phyloP scores from a whole-genome alignment of 768 basidiomycete species.

The Leccinellum rugosiceps region DNA sequence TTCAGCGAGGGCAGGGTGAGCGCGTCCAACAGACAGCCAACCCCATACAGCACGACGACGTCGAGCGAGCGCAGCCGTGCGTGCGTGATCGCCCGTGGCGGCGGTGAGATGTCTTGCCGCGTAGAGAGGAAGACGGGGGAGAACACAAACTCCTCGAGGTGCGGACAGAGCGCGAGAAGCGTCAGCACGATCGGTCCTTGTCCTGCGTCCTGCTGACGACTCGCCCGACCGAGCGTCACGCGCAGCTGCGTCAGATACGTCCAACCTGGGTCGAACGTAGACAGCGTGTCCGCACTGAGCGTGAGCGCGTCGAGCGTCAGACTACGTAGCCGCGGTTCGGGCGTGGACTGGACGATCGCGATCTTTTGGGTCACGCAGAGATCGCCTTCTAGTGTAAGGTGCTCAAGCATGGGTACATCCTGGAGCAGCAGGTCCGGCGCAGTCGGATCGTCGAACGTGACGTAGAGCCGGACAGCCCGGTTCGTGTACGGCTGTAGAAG shows the following conservation, averaged over 20 bases:
- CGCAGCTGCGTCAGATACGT: constrained; percentile 14
- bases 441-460: constrained; percentile 12
- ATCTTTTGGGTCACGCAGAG: constrained; percentile 5
- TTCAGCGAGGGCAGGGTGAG: constrained; percentile 15
- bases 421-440: constrained; percentile 13
- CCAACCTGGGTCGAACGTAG: constrained; percentile 13
- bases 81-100: constrained; percentile 9
- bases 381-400: constrained; percentile 14
- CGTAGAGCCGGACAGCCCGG: constrained; percentile 7
- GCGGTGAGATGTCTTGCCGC: neutral
- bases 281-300: constrained; percentile 1
- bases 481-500: constrained; percentile 18
- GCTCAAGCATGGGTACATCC: constrained; percentile 17
- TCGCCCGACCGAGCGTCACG: neutral
- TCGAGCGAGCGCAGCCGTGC: constrained; percentile 8
- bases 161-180: constrained; percentile 19
- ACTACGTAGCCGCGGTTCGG: constrained; percentile 7
- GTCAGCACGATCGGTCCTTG: constrained; percentile 1
- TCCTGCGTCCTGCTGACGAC: neutral
- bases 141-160: constrained; percentile 12
- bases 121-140: constrained; percentile 5
- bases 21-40: constrained; percentile 5
- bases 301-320: constrained; percentile 8
- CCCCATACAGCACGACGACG: constrained; percentile 5
- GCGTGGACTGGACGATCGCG: constrained; percentile 5